phyloP scores from a whole-genome alignment of 176 grass and related monocot species.

The Miscanthus lutarioriparius region DNA sequence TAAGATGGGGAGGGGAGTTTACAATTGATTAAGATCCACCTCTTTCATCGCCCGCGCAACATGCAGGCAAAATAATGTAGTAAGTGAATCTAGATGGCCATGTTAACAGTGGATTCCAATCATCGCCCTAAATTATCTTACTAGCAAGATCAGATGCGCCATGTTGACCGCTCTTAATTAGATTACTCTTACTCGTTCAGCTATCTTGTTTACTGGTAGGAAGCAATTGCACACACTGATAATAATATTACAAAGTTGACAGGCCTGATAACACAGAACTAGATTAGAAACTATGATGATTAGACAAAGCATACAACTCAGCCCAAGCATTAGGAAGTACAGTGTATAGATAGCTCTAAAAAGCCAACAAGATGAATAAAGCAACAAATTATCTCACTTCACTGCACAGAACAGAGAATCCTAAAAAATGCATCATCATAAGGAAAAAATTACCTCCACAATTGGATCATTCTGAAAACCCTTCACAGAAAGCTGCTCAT shows the following conservation, averaged over 20 bases:
- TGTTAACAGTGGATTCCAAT: not conserved
- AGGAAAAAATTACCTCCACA: slow-evolving; percentile 64
- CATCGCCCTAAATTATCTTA: slow-evolving; percentile 5
- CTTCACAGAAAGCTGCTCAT: slow-evolving; percentile 63
- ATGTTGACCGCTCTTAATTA: slow-evolving; percentile 11
- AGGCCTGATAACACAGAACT: not conserved
- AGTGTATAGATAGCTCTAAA: slow-evolving; percentile 8
- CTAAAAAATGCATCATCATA: not conserved
- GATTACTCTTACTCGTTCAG: not conserved
- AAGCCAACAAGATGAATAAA: slow-evolving; percentile 10
- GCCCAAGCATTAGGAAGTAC: not conserved
- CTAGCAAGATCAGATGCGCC: not conserved
- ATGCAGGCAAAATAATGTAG: slow-evolving; percentile 17
- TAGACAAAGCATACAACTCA: slow-evolving; percentile 24
- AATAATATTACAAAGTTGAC: slow-evolving; percentile 15
- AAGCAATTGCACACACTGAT: slow-evolving; percentile 2
- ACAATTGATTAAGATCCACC: not conserved
- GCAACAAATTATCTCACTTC: slow-evolving; percentile 21
- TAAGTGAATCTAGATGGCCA: slow-evolving; percentile 9
- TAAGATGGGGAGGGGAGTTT: not conserved
- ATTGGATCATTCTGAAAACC: slow-evolving; percentile 52
- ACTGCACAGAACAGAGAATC: slow-evolving; percentile 14
- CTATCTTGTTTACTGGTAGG: slow-evolving; percentile 7
- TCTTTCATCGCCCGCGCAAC: slow-evolving; percentile 5
- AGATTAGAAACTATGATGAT: slow-evolving; percentile 10